Percentiles rank a stretch among this genome's conserved stretches.
Evolutionary conservation across 2,329 filamentous ascomycete species (phyloP).

Genomic region (Fusarium transvaalense): DNA sequence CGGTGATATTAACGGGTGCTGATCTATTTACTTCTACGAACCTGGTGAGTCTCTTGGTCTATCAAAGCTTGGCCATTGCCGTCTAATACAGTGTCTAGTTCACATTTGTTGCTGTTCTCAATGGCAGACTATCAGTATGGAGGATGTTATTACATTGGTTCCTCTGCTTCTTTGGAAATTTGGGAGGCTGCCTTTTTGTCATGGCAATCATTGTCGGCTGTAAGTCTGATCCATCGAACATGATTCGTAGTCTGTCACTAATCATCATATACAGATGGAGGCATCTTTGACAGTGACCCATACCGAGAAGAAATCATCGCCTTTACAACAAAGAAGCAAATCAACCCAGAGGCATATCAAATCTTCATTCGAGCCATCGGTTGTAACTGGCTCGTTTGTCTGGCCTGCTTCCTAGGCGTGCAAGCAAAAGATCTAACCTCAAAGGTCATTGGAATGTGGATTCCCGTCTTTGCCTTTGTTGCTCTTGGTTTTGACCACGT

Average conservation of each 20-base stretch:
- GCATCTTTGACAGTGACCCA: constrained; percentile 57
- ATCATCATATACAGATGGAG: constrained; percentile 52
- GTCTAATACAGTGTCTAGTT: constrained; percentile 28
- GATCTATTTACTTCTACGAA: constrained; percentile 44
- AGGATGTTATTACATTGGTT: constrained; percentile 54
- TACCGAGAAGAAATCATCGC: constrained; percentile 60
- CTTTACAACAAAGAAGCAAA: constrained; percentile 62
- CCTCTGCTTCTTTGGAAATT: constrained; percentile 62
- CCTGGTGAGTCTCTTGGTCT: constrained; percentile 28
- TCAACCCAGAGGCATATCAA: constrained; percentile 62
- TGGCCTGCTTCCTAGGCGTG: constrained; percentile 62
- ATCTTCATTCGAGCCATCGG: constrained; percentile 68
- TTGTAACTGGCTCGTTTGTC: constrained; percentile 69
- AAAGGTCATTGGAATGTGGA: constrained; percentile 69
- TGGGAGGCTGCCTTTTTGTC: constrained; percentile 62
- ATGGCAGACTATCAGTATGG: constrained; percentile 38
- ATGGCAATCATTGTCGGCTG: constrained; percentile 60
- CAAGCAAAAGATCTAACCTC: constrained; percentile 63
- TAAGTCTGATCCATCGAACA: not conserved
- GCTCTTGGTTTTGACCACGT: constrained; percentile 67
- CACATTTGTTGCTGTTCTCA: constrained; percentile 41
- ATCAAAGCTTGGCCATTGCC: no score
- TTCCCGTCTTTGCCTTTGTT: constrained; percentile 67
- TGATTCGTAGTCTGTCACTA: accelerated
- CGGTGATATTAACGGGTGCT: constrained; percentile 39